Evolutionary conservation across 352 stramenopile species (phyloP).

Genomic region (Peronosclerospora sorghi): DNA sequence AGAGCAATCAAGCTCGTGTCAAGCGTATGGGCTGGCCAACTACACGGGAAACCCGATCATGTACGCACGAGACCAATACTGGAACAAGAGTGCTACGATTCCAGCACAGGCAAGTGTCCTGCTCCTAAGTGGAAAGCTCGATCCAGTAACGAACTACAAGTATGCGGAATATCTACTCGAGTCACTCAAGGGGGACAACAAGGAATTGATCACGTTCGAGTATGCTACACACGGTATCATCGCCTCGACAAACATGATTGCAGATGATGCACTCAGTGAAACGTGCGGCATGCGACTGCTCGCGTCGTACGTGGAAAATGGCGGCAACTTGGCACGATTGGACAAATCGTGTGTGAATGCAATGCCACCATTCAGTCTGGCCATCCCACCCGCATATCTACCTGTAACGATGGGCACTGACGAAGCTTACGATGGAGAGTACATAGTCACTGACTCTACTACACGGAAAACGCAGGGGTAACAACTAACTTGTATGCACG

Average conservation of each 20-base stretch:
- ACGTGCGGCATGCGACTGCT: conserved; percentile 32
- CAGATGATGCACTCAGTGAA: not conserved
- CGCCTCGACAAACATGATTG: not conserved
- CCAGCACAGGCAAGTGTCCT: conserved; percentile 24
- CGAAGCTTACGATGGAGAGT: not conserved
- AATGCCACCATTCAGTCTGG: conserved; percentile 20
- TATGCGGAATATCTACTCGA: conserved; percentile 22
- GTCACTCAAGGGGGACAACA: conserved; percentile 17
- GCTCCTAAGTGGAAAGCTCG: conserved; percentile 28
- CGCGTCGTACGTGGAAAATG: conserved; percentile 21
- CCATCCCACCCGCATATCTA: not conserved
- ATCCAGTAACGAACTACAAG: conserved; percentile 32
- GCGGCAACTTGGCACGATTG: conserved; percentile 13
- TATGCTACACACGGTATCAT: conserved; percentile 1
- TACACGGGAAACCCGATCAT: conserved; percentile 11
- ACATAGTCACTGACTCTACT: no score
- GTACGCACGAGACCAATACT: conserved; percentile 41
- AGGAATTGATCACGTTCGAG: conserved; percentile 32
- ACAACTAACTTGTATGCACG: no score
- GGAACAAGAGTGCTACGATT: conserved; percentile 30
- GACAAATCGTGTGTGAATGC: conserved; percentile 18
- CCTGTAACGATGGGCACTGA: not conserved
- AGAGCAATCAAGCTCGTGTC: conserved; percentile 19
- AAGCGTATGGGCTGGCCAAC: not conserved
- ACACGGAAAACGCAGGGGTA: no score